Evolutionary conservation across 176 grass and related monocot genomes (phyloP).

Genomic region (Rhipidocladum racemiflorum): DNA sequence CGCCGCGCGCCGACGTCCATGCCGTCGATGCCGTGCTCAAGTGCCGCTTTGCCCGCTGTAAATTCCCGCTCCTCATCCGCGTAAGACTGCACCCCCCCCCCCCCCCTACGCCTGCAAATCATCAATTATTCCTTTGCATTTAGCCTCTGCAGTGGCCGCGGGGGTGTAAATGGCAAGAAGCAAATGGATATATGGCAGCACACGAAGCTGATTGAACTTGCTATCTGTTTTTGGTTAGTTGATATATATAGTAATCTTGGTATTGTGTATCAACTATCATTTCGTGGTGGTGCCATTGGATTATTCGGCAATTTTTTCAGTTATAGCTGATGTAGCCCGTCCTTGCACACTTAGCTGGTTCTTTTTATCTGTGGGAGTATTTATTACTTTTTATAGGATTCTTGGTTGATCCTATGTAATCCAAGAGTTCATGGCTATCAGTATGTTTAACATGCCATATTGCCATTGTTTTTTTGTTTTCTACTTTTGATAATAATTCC

Average conservation of each 20-base stretch:
- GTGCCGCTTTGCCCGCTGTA: conserved; percentile 61
- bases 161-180: too few species aligned
- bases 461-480: conserved; percentile 3
- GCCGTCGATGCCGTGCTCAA: conserved; percentile 74
- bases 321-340: background rate
- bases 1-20: conserved; percentile 38
- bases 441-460: background rate
- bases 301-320: background rate
- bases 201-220: background rate
- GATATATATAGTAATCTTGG: background rate
- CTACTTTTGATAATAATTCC: background rate
- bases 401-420: background rate
- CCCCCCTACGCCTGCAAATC: background rate
- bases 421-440: background rate
- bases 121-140: too few species aligned
- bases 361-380: too few species aligned
- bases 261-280: background rate
- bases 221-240: background rate
- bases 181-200: background rate
- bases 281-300: background rate
- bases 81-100: conserved; percentile 6
- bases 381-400: conserved; percentile 6
- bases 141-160: background rate
- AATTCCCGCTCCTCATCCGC: conserved; percentile 79
- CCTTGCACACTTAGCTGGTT: background rate